These are phyloP conservation scores for Epichloe amarillans DNA, from an alignment of 2,329 filamentous ascomycete species.

Conservation along the genomic window DNA sequence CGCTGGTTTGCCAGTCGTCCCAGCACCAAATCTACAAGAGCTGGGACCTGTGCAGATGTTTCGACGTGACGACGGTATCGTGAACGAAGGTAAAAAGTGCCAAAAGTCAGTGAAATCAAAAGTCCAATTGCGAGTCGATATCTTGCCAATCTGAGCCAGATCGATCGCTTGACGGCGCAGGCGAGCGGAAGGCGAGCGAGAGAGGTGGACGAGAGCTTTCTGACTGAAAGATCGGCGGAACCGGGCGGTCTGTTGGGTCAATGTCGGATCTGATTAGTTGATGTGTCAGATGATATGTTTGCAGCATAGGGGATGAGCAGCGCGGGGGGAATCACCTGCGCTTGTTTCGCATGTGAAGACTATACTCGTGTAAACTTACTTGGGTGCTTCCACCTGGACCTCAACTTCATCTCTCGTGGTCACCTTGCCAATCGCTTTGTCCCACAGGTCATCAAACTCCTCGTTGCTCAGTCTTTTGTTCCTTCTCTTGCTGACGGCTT, in stretches of 20 bases:
- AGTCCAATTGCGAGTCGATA: slow-evolving; percentile 74
- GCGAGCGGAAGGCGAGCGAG: slow-evolving; percentile 81
- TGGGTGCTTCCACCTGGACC: slow-evolving; percentile 23
- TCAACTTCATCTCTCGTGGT: slow-evolving; percentile 48
- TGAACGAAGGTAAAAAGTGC: slow-evolving; percentile 49
- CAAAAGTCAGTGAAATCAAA: slow-evolving; percentile 37
- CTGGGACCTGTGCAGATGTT: slow-evolving; percentile 61
- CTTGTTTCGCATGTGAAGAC: slow-evolving; percentile 1
- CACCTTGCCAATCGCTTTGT: slow-evolving; percentile 60
- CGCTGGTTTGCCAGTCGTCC: slow-evolving; percentile 75
- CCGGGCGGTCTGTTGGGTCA: slow-evolving; percentile 57
- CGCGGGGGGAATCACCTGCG: neutral
- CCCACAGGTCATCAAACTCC: slow-evolving; percentile 86
- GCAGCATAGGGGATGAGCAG: neutral
- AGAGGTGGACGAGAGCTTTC: slow-evolving; percentile 68
- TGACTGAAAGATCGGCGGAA: slow-evolving; percentile 47
- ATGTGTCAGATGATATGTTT: slow-evolving; percentile 35
- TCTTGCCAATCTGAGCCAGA: slow-evolving; percentile 71
- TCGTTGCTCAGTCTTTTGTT: slow-evolving; percentile 72
- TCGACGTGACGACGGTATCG: slow-evolving; percentile 49
- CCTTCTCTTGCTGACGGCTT: slow-evolving; percentile 59
- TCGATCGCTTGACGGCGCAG: slow-evolving; percentile 66
- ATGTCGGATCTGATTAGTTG: slow-evolving; percentile 78
- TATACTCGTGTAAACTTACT: slow-evolving; percentile 35
- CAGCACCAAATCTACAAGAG: slow-evolving; percentile 71